Evolutionary conservation across 345 rosid genomes (phyloP).

Genomic region (Citrus unshiu): DNA sequence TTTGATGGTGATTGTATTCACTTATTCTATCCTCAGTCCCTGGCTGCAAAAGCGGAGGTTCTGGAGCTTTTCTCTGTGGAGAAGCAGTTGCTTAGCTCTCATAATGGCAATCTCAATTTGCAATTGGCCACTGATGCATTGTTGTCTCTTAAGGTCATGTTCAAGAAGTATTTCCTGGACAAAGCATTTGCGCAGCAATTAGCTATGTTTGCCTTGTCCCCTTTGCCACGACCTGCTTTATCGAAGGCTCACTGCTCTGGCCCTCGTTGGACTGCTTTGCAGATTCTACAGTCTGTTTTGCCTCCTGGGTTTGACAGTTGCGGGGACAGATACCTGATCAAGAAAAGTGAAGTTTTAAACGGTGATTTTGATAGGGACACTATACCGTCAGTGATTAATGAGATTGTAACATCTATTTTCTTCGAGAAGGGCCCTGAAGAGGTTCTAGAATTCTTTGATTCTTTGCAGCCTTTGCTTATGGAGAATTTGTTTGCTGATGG

Average conservation of each 20-base stretch:
- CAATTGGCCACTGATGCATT: constrained; percentile 74
- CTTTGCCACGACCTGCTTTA: constrained; percentile 71
- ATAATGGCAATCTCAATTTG: constrained; percentile 72
- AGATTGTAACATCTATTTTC: constrained; percentile 56
- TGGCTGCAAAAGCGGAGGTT: constrained; percentile 92
- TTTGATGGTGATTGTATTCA: constrained; percentile 98
- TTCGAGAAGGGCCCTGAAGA: constrained; percentile 71
- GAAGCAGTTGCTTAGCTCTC: constrained; percentile 92
- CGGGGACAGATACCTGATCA: constrained; percentile 54
- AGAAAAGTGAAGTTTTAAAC: constrained; percentile 50
- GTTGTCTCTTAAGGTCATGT: constrained; percentile 64
- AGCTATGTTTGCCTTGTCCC: constrained; percentile 60
- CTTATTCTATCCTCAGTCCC: constrained; percentile 87
- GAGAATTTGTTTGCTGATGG: constrained; percentile 66
- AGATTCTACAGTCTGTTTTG: constrained; percentile 67
- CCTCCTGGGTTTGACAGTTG: constrained; percentile 58
- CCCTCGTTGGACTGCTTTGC: constrained; percentile 69
- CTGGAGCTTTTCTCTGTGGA: constrained; percentile 88
- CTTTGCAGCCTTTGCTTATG: constrained; percentile 83
- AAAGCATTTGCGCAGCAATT: constrained; percentile 63
- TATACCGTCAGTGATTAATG: constrained; percentile 50
- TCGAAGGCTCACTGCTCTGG: constrained; percentile 38
- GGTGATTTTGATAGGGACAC: constrained; percentile 46
- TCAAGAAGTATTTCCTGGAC: constrained; percentile 43
- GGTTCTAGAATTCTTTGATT: constrained; percentile 63